Conservation (phyloP, 2,329 filamentous ascomycete genomes). For the Fusarium sp. region DNA sequence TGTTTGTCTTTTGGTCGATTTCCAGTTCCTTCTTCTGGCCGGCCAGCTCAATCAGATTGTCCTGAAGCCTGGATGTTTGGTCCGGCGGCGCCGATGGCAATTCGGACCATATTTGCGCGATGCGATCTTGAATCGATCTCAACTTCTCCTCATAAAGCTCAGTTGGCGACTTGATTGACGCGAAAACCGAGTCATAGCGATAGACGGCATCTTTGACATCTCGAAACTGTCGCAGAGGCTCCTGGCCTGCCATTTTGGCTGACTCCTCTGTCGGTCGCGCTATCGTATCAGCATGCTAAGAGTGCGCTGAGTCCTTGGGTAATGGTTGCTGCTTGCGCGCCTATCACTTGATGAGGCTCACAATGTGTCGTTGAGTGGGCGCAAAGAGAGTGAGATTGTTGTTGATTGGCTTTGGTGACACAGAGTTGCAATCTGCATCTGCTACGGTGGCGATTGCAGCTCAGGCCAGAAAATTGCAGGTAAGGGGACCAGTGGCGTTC, state of each 20-base stretch:
- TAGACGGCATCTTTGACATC: conserved; percentile 8
- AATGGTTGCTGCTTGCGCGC: background rate
- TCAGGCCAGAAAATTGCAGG: background rate
- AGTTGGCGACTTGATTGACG: background rate
- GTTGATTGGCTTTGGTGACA: background rate
- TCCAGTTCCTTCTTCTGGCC: conserved; percentile 18
- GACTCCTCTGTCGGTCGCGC: background rate
- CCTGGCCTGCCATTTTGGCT: conserved; percentile 5
- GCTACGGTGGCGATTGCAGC: background rate
- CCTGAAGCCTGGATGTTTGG: background rate
- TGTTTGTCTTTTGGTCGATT: background rate
- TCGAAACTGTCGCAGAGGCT: background rate
- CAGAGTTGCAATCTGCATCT: background rate
- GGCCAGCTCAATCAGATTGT: background rate
- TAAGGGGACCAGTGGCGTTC: background rate
- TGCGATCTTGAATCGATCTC: background rate
- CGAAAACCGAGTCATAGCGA: background rate
- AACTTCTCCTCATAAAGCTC: background rate
- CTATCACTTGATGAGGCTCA: background rate
- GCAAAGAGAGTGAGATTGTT: background rate
- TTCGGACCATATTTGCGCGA: background rate
- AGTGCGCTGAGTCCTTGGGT: background rate
- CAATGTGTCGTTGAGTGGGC: background rate
- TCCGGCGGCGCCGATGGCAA: background rate
- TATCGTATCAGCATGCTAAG: background rate